Conservation (phyloP, 345 rosid genomes). For the Ailanthus altissimus region DNA sequence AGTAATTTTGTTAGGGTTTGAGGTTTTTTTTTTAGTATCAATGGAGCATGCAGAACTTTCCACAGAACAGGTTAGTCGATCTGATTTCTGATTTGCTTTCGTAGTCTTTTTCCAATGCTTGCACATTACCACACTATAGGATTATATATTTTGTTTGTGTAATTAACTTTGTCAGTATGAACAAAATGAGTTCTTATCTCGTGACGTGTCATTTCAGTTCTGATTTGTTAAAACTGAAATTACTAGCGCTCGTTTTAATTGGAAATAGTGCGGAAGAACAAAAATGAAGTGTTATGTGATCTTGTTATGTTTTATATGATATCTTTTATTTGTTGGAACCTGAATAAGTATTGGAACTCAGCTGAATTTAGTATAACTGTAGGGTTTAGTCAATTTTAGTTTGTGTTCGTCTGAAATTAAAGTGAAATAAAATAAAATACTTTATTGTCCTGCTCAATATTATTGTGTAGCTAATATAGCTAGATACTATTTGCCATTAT, state of each 20-base stretch:
- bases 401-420: neutral
- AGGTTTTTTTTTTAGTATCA: slow-evolving; percentile 36
- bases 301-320: neutral
- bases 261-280: neutral
- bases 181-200: neutral
- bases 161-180: neutral
- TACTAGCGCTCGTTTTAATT: neutral
- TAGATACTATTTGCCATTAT: neutral
- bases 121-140: neutral
- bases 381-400: neutral
- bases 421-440: neutral
- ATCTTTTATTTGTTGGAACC: neutral
- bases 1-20: slow-evolving; percentile 26
- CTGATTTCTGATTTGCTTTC: slow-evolving; percentile 20
- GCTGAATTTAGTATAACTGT: neutral
- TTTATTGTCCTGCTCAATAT: neutral
- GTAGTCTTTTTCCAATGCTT: neutral
- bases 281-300: neutral
- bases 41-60: slow-evolving; percentile 83
- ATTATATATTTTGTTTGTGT: neutral
- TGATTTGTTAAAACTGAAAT: neutral
- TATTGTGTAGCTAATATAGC: neutral
- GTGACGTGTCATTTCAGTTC: neutral
- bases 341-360: neutral
- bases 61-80: slow-evolving; percentile 66